A percentile compares a stretch with the other conserved stretches of the same genome.
Conservation (phyloP, 768 basidiomycete species). For the Boletus bicolor region DNA sequence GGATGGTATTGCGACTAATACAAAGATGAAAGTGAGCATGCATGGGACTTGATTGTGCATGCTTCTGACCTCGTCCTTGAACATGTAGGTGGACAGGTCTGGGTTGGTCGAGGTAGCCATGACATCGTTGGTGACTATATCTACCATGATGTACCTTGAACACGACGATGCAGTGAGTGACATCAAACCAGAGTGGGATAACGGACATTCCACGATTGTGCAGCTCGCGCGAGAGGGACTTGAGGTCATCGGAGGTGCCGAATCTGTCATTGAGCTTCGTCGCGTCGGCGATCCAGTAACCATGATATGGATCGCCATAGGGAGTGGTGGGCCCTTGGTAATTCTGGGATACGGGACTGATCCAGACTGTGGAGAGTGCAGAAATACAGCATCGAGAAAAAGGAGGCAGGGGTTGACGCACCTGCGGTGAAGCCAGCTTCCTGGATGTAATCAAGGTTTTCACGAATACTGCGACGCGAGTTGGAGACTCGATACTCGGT, state of each 20-base stretch:
- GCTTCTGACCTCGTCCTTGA: conserved; percentile 54
- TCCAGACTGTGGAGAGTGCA: conserved; percentile 57
- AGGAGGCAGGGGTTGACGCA: conserved; percentile 24
- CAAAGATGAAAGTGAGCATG: conserved; percentile 4
- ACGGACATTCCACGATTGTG: conserved; percentile 70
- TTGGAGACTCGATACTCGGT: background rate
- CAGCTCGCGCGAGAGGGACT: conserved; percentile 58
- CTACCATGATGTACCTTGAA: conserved; percentile 75
- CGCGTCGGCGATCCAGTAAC: conserved; percentile 78
- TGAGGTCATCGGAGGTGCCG: conserved; percentile 71
- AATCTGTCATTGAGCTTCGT: conserved; percentile 65
- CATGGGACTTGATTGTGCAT: background rate
- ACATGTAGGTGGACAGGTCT: conserved; percentile 63
- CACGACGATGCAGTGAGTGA: background rate
- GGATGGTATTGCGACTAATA: conserved; percentile 66
- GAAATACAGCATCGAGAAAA: background rate
- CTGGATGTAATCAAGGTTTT: conserved; percentile 84
- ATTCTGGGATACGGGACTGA: conserved; percentile 78
- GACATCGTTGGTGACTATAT: conserved; percentile 83
- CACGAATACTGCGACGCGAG: conserved; percentile 44
- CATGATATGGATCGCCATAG: conserved; percentile 84
- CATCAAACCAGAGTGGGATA: background rate
- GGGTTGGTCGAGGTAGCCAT: conserved; percentile 65
- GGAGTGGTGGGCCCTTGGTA: conserved; percentile 65
- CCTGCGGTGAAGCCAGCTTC: conserved; percentile 78